phyloP scores from a whole-genome alignment of 768 basidiomycete genomes.

The Lentinula raphanica region DNA sequence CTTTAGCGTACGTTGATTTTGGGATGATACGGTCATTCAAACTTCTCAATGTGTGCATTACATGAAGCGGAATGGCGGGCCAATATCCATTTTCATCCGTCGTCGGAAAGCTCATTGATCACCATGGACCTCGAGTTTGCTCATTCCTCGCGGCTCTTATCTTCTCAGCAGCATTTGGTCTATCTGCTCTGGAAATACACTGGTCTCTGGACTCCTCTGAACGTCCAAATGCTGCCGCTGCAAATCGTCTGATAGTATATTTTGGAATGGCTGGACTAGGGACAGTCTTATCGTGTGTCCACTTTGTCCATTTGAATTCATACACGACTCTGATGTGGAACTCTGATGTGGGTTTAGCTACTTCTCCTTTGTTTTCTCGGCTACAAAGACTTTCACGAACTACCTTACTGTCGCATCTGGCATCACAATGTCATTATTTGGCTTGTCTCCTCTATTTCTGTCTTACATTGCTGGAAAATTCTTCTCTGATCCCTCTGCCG shows the following conservation, averaged over 20 bases:
- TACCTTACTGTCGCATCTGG: conserved; percentile 66
- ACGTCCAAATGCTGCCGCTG: conserved; percentile 36
- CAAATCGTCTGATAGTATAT: conserved; percentile 46
- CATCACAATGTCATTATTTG: conserved; percentile 65
- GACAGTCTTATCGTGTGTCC: conserved; percentile 65
- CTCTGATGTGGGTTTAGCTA: too few relatives aligned
- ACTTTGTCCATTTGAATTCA: neutral
- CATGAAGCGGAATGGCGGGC: conserved; percentile 75
- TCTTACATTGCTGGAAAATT: conserved; percentile 57
- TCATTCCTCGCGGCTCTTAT: conserved; percentile 57
- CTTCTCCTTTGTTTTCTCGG: conserved; percentile 72
- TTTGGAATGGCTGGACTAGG: conserved; percentile 66
- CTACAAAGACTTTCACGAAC: conserved; percentile 62
- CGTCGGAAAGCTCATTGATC: conserved; percentile 65
- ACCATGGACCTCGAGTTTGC: conserved; percentile 58
- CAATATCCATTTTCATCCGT: conserved; percentile 75
- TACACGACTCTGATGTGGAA: neutral
- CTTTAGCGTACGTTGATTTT: conserved; percentile 53
- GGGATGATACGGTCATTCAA: neutral
- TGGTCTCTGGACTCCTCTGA: conserved; percentile 30
- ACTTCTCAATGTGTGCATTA: too few relatives aligned
- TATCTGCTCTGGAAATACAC: conserved; percentile 57
- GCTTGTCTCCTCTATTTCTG: conserved; percentile 75
- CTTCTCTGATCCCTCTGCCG: conserved; percentile 46
- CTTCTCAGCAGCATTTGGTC: conserved; percentile 56